These are phyloP conservation scores for Viola odorata DNA, from an alignment of 345 rosid genomes.

Conservation along the genomic window DNA sequence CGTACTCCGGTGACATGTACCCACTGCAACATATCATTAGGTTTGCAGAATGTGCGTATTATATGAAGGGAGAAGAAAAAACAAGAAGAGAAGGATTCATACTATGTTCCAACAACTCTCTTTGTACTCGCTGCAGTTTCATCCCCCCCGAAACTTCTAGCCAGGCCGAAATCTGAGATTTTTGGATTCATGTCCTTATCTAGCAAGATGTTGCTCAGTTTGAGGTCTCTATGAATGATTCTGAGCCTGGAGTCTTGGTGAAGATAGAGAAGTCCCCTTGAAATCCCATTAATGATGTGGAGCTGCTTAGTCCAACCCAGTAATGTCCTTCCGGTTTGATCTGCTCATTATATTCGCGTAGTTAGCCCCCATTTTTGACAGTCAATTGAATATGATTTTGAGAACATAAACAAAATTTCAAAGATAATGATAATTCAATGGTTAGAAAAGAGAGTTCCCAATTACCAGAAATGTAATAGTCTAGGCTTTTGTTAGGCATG, in stretches of 20 bases:
- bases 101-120: not conserved
- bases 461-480: slow-evolving; percentile 1
- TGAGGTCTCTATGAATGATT: not conserved
- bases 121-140: not conserved
- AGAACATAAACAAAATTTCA: too few species aligned
- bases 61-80: too few species aligned
- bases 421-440: too few species aligned
- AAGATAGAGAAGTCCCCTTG: slow-evolving; percentile 17
- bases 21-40: not conserved
- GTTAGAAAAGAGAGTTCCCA: too few species aligned
- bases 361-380: not conserved
- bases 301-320: slow-evolving; percentile 7
- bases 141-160: not conserved
- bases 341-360: not conserved
- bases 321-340: not conserved
- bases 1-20: not conserved
- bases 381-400: too few species aligned
- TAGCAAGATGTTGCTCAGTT: not conserved
- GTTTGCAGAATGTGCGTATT: too few species aligned
- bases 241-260: slow-evolving; percentile 19
- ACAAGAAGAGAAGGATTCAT: not conserved
- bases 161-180: not conserved
- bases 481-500: slow-evolving; percentile 11
- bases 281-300: slow-evolving; percentile 17
- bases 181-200: not conserved